Conservation (phyloP, 2,329 filamentous ascomycete species). For the Dothiorella sarmentorum region DNA sequence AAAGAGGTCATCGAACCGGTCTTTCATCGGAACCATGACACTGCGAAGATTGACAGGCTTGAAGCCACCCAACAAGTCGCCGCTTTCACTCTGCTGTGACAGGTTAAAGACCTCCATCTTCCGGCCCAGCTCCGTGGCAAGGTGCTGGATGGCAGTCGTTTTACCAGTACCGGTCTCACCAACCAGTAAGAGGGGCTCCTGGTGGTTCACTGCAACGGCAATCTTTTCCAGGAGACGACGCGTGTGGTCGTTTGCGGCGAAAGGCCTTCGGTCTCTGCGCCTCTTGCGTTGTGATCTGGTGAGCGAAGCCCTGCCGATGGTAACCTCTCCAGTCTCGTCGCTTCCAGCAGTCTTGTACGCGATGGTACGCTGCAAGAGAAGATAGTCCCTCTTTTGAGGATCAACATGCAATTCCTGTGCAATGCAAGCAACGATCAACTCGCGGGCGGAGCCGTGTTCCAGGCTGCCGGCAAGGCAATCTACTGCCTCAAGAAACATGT, state of each 20-base stretch:
- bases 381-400: conserved; percentile 74
- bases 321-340: conserved; percentile 36
- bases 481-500: conserved; percentile 88
- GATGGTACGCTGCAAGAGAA: conserved; percentile 70
- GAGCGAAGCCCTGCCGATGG: conserved; percentile 46
- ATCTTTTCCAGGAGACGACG: conserved; percentile 85
- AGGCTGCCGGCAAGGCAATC: conserved; percentile 88
- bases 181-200: conserved; percentile 91
- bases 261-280: conserved; percentile 37
- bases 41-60: conserved; percentile 91
- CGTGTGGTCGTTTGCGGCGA: conserved; percentile 85
- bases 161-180: conserved; percentile 99
- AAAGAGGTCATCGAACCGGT: conserved; percentile 91
- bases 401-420: conserved; percentile 86
- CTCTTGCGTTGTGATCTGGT: conserved; percentile 21
- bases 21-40: conserved; percentile 82
- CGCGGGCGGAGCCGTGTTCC: conserved; percentile 60
- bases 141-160: conserved; percentile 90
- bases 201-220: conserved; percentile 72
- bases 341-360: conserved; percentile 8
- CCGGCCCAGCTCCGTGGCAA: conserved; percentile 78
- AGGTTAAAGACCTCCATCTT: conserved; percentile 91
- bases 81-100: conserved; percentile 95
- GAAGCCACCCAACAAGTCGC: conserved; percentile 93
- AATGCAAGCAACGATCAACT: conserved; percentile 63